Base-by-base conservation (phyloP, 2,329 filamentous ascomycete genomes). In the Chrysoporthe austroafricana region DNA sequence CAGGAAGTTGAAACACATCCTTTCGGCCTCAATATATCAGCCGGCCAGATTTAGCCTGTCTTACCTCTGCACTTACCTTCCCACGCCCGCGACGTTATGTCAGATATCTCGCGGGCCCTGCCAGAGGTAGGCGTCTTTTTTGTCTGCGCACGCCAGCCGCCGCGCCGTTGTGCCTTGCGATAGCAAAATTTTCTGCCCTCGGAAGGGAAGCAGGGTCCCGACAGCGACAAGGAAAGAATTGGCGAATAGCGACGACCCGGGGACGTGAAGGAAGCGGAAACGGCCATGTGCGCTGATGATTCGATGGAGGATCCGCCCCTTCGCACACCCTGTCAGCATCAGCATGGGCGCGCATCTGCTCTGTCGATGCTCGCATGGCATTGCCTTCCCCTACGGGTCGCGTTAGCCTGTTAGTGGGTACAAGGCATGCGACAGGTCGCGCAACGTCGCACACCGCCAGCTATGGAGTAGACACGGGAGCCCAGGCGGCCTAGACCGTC, bases 1-100 rank as follows among this genome's bases (percentile, higher is more conserved):
- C n/a, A 39, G 56, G 50, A 44, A 59, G 44, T 46, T 64, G 66
- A 64, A 64, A 67, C 66, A 64, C 56, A 63, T 57, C 56, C 56
- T 61, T 9, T 50, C 21, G 52, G 61, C 59, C 39, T 43, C 36
- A 48, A 48, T 48, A 18, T 42, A 44, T 39, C 36, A 36, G n/a
- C 46, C 34, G 46, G 11, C 58, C 43, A 62, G n/a, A 48, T n/a
- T 50, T 62, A 36, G 59, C 26, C 26, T 50, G 7, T 62, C 32
- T 62, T 26, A 50, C 32, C 44, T 39, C 21, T 34, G 32, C 13
- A 14, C n/a, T 5, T 14, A 4, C 18, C 14, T 13, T 14, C 50
- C 26, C 14, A 16, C 26, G 21, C 26, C 11, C 32, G 21, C 50
- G 21, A 54, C 21, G 50, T 54, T 54, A 32, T 26, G 21, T 32